Evolutionary conservation across 1,139 yeast genomes (phyloP).

Genomic region (Taiozyma onychis): DNA sequence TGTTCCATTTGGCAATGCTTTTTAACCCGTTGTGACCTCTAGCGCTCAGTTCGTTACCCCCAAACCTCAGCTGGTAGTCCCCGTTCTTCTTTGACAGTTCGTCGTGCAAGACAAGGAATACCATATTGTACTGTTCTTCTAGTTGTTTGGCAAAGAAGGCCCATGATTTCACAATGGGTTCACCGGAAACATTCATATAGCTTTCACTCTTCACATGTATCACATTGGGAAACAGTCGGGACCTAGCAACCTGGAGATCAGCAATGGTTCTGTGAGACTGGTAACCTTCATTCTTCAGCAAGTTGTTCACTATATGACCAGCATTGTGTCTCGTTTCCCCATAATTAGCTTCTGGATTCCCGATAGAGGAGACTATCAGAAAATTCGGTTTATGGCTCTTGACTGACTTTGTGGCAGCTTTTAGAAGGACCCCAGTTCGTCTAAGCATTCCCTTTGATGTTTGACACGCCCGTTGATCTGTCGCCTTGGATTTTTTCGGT

Average conservation of each 20-base stretch:
- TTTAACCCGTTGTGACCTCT: slow-evolving; percentile 81
- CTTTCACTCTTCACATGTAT: slow-evolving; percentile 45
- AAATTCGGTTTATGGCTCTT: slow-evolving; percentile 25
- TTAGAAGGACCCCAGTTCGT: slow-evolving; percentile 1
- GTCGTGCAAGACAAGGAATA: slow-evolving; percentile 64
- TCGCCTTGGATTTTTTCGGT: no score
- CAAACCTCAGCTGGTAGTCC: slow-evolving; percentile 49
- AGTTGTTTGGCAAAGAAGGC: slow-evolving; percentile 27
- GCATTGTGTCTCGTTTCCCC: slow-evolving; percentile 69
- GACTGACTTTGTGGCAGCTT: background rate
- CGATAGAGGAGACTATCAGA: slow-evolving; percentile 54
- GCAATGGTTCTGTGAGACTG: slow-evolving; percentile 21
- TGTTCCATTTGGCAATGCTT: slow-evolving; percentile 37
- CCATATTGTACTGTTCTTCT: slow-evolving; percentile 27
- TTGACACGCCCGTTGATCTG: background rate
- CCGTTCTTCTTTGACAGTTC: slow-evolving; percentile 67
- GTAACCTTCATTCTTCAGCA: slow-evolving; percentile 17
- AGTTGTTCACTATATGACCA: slow-evolving; percentile 53
- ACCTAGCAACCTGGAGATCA: slow-evolving; percentile 18
- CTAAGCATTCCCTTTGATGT: slow-evolving; percentile 1
- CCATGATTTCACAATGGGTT: slow-evolving; percentile 44
- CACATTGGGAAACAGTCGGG: slow-evolving; percentile 19
- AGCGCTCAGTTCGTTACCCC: slow-evolving; percentile 42
- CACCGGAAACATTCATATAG: slow-evolving; percentile 70
- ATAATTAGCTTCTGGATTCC: slow-evolving; percentile 69